A percentile compares a stretch with the other conserved stretches of the same genome.
These are phyloP conservation scores for Nowakowskiella sp. DNA, from an alignment of 192 early-diverging fungal species.

Conservation along the genomic window DNA sequence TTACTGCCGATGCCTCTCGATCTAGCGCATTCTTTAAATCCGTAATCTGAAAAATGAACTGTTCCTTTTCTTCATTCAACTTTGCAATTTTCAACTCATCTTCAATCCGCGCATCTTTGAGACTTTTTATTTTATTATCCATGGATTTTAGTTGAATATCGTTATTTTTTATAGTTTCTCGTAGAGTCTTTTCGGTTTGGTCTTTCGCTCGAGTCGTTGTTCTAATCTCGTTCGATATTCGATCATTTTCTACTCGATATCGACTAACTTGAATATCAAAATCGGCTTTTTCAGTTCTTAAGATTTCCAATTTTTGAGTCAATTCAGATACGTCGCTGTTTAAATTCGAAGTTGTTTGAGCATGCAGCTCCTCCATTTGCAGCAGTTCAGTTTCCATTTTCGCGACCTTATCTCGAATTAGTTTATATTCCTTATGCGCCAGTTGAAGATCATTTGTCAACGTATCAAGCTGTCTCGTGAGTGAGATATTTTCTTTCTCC, in stretches of 20 bases:
- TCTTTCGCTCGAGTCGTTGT: slow-evolving; percentile 33
- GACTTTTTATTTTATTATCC: slow-evolving; percentile 34
- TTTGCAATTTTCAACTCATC: slow-evolving; percentile 31
- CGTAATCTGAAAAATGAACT: slow-evolving; percentile 51
- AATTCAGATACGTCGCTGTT: no score
- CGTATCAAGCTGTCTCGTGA: slow-evolving; percentile 30
- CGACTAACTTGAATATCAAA: no score
- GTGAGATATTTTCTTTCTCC: slow-evolving; percentile 27
- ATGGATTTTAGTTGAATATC: slow-evolving; percentile 32
- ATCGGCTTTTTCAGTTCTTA: no score
- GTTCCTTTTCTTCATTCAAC: slow-evolving; percentile 44
- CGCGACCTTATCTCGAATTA: no score
- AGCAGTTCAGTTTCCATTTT: no score
- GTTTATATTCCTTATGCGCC: slow-evolving; percentile 13
- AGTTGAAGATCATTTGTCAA: slow-evolving; percentile 23
- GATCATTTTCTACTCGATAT: no score
- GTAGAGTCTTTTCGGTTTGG: slow-evolving; percentile 28
- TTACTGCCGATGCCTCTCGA: slow-evolving; percentile 38
- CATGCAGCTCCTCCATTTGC: no score
- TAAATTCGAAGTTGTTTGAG: no score
- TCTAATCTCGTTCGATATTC: no score
- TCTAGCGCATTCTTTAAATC: slow-evolving; percentile 47
- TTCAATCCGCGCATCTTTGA: slow-evolving; percentile 22
- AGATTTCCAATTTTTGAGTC: no score
- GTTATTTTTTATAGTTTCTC: slow-evolving; percentile 27